A percentile compares a stretch with the other conserved stretches of the same genome.
These are phyloP conservation scores for Beta macrorhiza DNA, from an alignment of 179 eudicot genomes.

Conservation along the genomic window DNA sequence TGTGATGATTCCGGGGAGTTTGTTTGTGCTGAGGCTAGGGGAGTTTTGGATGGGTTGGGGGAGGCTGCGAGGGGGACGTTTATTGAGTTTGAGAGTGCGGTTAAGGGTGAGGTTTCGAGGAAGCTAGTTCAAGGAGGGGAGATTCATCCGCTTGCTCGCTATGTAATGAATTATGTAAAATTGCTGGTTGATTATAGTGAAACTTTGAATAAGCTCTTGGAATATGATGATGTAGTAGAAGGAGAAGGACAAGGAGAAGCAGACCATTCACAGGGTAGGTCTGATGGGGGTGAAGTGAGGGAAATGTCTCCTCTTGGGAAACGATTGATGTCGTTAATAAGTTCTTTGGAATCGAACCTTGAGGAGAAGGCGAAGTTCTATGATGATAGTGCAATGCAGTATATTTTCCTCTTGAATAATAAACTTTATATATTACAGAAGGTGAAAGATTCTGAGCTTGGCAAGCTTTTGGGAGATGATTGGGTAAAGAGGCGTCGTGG, in stretches of 20 bases:
- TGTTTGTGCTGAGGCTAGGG: conserved; percentile 66
- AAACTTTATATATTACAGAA: conserved; percentile 81
- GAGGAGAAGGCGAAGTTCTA: conserved; percentile 82
- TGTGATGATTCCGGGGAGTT: conserved; percentile 66
- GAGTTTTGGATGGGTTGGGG: conserved; percentile 67
- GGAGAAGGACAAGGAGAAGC: conserved; percentile 13
- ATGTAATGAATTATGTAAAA: conserved; percentile 95
- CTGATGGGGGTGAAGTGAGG: conserved; percentile 37
- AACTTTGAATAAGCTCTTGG: conserved; percentile 56
- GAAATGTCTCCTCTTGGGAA: conserved; percentile 54
- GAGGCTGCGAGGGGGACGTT: conserved; percentile 81
- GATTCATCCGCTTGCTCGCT: conserved; percentile 75
- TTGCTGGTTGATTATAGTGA: conserved; percentile 81
- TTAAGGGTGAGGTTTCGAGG: conserved; percentile 63
- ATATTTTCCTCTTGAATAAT: conserved; percentile 87
- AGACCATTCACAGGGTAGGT: conserved; percentile 24
- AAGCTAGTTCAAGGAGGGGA: conserved; percentile 70
- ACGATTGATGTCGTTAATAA: conserved; percentile 53
- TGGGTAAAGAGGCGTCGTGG: conserved; percentile 85
- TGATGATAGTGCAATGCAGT: conserved; percentile 75
- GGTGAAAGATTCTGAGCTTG: conserved; percentile 85
- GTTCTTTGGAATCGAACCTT: conserved; percentile 62
- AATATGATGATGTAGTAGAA: conserved; percentile 27
- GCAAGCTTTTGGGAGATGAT: conserved; percentile 80
- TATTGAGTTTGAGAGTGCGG: conserved; percentile 84